Percentiles rank a stretch among this genome's conserved stretches.
Conservation (phyloP, 2,329 filamentous ascomycete species). For the Monosporascus sp. region DNA sequence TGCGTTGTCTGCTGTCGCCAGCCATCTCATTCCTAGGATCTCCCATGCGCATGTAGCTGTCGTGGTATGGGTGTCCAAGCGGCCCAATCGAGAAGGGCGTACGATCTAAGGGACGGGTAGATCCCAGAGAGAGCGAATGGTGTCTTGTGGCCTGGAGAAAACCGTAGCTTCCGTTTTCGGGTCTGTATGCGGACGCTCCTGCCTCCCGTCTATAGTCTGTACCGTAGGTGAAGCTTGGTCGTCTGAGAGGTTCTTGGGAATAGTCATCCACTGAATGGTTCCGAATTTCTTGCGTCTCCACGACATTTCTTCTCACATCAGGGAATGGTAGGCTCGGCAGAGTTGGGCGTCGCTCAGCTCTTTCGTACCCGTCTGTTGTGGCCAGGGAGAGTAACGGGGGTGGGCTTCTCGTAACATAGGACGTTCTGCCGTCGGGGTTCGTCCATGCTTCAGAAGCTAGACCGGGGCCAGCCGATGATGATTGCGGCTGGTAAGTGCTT, state of each 20-base stretch:
- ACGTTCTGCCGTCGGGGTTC: constrained; percentile 28
- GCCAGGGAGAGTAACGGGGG: constrained; percentile 25
- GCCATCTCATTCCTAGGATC: constrained; percentile 34
- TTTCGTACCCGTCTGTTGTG: constrained; percentile 30
- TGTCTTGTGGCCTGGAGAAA: constrained; percentile 40
- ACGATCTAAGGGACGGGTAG: constrained; percentile 38
- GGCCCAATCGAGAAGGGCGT: constrained; percentile 37
- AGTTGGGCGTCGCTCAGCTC: constrained; percentile 30
- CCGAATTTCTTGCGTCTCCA: constrained; percentile 27
- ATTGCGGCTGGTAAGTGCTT: constrained; percentile 26
- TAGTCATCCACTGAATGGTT: constrained; percentile 33
- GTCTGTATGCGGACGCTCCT: constrained; percentile 27
- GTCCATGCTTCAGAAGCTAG: constrained; percentile 32
- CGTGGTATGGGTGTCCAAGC: constrained; percentile 37
- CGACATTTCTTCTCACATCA: constrained; percentile 31
- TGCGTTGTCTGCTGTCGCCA: constrained; percentile 48
- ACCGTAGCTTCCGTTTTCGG: constrained; percentile 30
- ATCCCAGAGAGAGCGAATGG: constrained; percentile 43
- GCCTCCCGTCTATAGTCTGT: constrained; percentile 28
- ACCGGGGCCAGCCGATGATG: constrained; percentile 26
- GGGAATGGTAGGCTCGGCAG: constrained; percentile 38
- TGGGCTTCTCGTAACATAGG: constrained; percentile 26
- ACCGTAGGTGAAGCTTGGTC: constrained; percentile 17
- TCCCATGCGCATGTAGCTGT: constrained; percentile 35
- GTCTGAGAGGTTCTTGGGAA: constrained; percentile 21